Evolutionary conservation across 257 asterid species (phyloP).

Genomic region (Solanum peruvianum): DNA sequence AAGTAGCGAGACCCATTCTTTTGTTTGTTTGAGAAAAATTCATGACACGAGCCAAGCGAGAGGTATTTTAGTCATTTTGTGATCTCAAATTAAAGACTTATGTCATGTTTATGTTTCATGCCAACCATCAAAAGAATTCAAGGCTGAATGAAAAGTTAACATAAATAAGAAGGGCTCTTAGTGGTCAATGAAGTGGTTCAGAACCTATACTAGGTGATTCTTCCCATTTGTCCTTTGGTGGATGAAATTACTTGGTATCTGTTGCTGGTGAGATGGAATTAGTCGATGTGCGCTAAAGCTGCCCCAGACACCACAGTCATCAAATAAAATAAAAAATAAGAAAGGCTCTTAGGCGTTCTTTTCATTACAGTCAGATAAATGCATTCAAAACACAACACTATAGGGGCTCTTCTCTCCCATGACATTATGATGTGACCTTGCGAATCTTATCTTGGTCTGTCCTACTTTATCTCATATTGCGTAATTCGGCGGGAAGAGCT

Average conservation of each 20-base stretch:
- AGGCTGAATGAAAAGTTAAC: neutral
- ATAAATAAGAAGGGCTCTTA: neutral
- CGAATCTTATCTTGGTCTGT: neutral
- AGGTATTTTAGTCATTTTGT: neutral
- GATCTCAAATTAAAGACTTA: neutral
- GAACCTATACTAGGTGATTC: neutral
- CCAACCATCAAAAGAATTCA: neutral
- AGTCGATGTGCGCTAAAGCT: neutral
- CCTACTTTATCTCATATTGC: neutral
- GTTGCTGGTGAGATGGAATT: neutral
- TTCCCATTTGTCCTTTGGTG: neutral
- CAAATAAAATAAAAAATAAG: neutral
- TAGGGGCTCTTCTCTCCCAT: neutral
- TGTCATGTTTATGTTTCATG: neutral
- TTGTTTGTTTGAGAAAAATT: neutral
- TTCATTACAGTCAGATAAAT: neutral
- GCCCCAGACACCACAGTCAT: neutral
- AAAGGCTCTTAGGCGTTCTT: neutral
- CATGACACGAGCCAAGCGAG: neutral
- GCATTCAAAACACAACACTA: neutral
- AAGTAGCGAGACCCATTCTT: neutral
- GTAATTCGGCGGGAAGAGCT: neutral
- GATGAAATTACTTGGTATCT: neutral
- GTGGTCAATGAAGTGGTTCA: neutral
- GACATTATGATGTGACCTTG: neutral